These are phyloP conservation scores for Gracilaria vermiculophylla DNA, from an alignment of 23 red algal genomes.

Conservation along the genomic window DNA sequence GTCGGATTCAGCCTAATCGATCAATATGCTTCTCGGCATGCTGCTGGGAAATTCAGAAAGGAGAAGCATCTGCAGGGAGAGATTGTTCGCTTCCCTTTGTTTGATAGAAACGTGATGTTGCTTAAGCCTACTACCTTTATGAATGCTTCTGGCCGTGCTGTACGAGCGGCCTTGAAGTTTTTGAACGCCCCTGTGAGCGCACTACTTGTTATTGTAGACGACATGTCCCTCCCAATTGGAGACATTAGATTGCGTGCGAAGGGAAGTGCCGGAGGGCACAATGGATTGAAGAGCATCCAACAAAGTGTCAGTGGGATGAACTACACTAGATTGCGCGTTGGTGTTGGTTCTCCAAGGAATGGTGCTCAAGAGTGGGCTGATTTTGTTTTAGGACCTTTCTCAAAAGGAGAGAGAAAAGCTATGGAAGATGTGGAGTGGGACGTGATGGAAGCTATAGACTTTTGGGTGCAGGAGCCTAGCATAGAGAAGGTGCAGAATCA, in stretches of 20 bases:
- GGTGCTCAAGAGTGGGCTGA: slow-evolving; percentile 42
- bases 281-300: slow-evolving; percentile 92
- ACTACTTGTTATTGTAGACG: slow-evolving; percentile 88
- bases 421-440: slow-evolving; percentile 61
- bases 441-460: slow-evolving; percentile 61
- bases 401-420: slow-evolving; percentile 23
- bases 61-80: slow-evolving; percentile 43
- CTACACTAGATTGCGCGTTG: slow-evolving; percentile 82
- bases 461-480: slow-evolving; percentile 51
- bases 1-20: slow-evolving; percentile 75
- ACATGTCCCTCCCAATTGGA: slow-evolving; percentile 76
- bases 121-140: slow-evolving; percentile 94
- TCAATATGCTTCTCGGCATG: slow-evolving; percentile 57
- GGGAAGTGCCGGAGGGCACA: slow-evolving; percentile 92
- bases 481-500: slow-evolving; percentile 39
- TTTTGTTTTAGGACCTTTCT: slow-evolving; percentile 84
- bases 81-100: slow-evolving; percentile 10
- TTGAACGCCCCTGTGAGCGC: slow-evolving; percentile 37
- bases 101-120: slow-evolving; percentile 50
- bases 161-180: slow-evolving; percentile 62
- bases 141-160: slow-evolving; percentile 80
- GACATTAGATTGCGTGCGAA: slow-evolving; percentile 66
- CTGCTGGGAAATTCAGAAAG: slow-evolving; percentile 43
- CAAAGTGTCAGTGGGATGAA: slow-evolving; percentile 36
- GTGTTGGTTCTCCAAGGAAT: slow-evolving; percentile 67